Base-by-base conservation (phyloP, 805 yeast species). In the Candida takata region DNA sequence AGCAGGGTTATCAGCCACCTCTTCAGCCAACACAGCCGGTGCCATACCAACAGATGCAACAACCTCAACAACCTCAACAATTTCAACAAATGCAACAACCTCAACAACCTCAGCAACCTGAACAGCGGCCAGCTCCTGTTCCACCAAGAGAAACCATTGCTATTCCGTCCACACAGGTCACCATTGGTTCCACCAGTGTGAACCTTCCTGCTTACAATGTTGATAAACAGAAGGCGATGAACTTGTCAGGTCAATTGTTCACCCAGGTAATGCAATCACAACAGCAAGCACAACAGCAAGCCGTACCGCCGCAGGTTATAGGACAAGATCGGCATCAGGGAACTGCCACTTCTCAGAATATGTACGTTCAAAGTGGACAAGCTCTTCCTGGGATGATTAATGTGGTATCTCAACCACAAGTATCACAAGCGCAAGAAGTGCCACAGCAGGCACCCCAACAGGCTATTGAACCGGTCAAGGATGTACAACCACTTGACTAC, bases 201-300 rank as follows among this genome's bases (percentile, higher is more conserved):
- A 40, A 44, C 14, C 24, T 44, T 3, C 46, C 48, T 5, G 29
- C 46, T 4, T 36, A 38, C 34, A 36, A 33, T 12, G 43, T 44
- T 16, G 42, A 42, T 23, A 44, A 40, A 30, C 36, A 44, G 24
- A 35, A 41, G 31, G 45, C 48, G 2, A 24, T 35, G 20, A 44
- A 34, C 28, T 15, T 42, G 18, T 40, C 46, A 10, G 40, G 41
- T 13, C 43, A 34, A 25, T 28, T 42, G 18, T 34, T 44, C 16
- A 31, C 35, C 25, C 38, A 37, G 3, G 19, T 43, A 35, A 4
- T 38, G 5, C 36, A 35, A 6, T 5, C 19, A 23, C 33, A 34
- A 7, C 30, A 27, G 28, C n/a, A n/a, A n/a, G n/a, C n/a, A n/a
- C 44, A 28, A 15, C 18, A 29, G 8, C 34, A 40, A 31, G 29